Evolutionary conservation across 371 early-diverging fungal species (phyloP), one percentile per base, ranked within the genome.

Genomic region (Saksenaea vasiformis): DNA sequence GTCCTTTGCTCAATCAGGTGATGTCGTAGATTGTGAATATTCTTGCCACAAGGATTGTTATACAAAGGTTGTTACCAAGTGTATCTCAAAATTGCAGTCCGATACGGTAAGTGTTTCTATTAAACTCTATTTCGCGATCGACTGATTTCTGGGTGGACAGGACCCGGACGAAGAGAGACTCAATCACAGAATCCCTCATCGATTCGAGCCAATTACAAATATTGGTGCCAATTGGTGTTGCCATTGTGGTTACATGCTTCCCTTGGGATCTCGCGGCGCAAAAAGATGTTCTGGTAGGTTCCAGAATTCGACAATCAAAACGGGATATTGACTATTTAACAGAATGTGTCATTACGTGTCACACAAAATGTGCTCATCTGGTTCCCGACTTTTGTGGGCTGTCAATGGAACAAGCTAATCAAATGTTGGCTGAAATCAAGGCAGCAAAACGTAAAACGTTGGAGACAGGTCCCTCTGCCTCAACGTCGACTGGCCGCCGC

Each of bases 181-280:
- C 28, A 90, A 91, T 53, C 97, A 98, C 77, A 85, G 91, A 56
- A 97, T 98, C 66, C 95, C 96, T 22, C 99, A 99, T 84, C 90
- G 94, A n/a, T 96, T 95, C 68, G 92, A 94, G 66, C 85, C 81
- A 27, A 77, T 88, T 26, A 90, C 90, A 27, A 91, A 87, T 62
- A 82, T 93, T 56, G 90, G 89, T 37, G 91, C 94, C 43, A 88
- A 88, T 66, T 99, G 97, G 96, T 99, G 99, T 78, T 90, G 91
- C 70, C 99, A 99, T 80, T 99, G 99, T 85, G 99, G 99, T 47
- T 90, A 90, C 58, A 91, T 95, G 88, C 90, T 99, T 31, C 88
- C 95, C 5, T 73, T 97, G 9, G 94, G 95, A 14, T 87, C 89
- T 8, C 80, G 83, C 60, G 86, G 87, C 13, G 78, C 86, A 27